Evolutionary conservation across 2,329 filamentous ascomycete genomes (phyloP).

Genomic region (Phialocephala sp.): DNA sequence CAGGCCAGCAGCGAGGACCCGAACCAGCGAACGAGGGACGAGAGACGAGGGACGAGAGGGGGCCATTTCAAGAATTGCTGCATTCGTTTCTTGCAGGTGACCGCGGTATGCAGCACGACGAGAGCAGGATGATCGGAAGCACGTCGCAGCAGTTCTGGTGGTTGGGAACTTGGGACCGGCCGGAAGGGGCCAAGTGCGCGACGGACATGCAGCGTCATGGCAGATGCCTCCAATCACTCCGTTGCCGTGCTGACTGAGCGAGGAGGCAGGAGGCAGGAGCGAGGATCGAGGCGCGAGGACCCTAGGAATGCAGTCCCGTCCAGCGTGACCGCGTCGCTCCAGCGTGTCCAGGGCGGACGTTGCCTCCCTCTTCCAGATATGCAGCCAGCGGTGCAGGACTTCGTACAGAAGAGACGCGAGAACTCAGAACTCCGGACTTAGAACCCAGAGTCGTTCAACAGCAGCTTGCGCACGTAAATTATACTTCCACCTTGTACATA

Average conservation of each 20-base stretch:
- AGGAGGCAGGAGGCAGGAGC: no score
- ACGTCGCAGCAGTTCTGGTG: not conserved
- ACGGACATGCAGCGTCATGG: not conserved
- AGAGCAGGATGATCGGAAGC: constrained; percentile 1
- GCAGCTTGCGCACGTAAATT: no score
- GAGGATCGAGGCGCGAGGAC: not conserved
- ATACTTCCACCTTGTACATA: not conserved
- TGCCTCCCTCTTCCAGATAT: no score
- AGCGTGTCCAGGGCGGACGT: no score
- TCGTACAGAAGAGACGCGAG: no score
- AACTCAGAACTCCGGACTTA: no score
- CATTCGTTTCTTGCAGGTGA: constrained; percentile 6
- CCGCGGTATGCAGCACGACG: not conserved
- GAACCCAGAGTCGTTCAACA: no score
- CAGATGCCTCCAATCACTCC: constrained; percentile 4
- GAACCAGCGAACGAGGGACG: not conserved
- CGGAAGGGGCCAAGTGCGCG: not conserved
- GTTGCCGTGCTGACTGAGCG: constrained; percentile 7
- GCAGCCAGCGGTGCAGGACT: no score
- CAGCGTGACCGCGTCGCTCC: not conserved
- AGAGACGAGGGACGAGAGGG: not conserved
- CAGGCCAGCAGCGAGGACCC: not conserved
- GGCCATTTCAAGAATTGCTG: not conserved
- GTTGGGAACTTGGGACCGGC: no score
- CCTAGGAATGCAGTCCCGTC: not conserved